Evolutionary conservation across 1,139 yeast species (phyloP).

Genomic region (Yamadazyma songkhlaensis): DNA sequence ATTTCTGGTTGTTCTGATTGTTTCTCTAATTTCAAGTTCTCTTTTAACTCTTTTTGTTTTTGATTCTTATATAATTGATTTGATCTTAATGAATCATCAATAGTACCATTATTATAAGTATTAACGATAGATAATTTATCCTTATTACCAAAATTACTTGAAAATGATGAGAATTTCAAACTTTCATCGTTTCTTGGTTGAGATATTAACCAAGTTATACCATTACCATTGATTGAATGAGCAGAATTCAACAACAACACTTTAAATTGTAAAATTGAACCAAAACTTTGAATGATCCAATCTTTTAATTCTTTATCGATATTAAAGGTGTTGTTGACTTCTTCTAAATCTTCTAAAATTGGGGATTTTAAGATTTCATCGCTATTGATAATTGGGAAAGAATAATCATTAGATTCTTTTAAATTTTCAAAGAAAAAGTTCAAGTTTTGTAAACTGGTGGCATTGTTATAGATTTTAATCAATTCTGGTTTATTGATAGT

Average conservation of each 20-base stretch:
- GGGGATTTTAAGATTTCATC: slow-evolving; percentile 24
- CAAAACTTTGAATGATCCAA: slow-evolving; percentile 57
- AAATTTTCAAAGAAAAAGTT: slow-evolving; percentile 59
- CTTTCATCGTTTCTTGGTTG: slow-evolving; percentile 31
- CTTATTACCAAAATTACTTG: slow-evolving; percentile 23
- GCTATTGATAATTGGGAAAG: slow-evolving; percentile 20
- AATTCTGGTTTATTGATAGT: slow-evolving; percentile 50
- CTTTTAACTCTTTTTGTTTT: slow-evolving; percentile 32
- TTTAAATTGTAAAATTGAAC: slow-evolving; percentile 66
- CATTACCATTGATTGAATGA: slow-evolving; percentile 67
- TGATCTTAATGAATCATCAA: slow-evolving; percentile 51
- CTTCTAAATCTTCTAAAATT: slow-evolving; percentile 1
- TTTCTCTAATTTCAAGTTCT: slow-evolving; percentile 20
- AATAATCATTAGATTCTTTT: slow-evolving; percentile 22
- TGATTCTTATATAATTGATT: slow-evolving; percentile 46
- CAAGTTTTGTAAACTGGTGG: slow-evolving; percentile 58
- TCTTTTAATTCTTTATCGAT: slow-evolving; percentile 31
- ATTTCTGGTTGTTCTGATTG: slow-evolving; percentile 7
- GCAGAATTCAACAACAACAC: slow-evolving; percentile 62
- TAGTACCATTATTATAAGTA: slow-evolving; percentile 75
- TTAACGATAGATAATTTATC: slow-evolving; percentile 59
- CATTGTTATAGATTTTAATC: slow-evolving; percentile 49
- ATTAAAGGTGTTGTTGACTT: slow-evolving; percentile 31
- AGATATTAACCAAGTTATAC: slow-evolving; percentile 72
- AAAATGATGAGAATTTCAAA: slow-evolving; percentile 9